Base-by-base conservation (phyloP, 768 basidiomycete species). In the Tephrocybe rancida region DNA sequence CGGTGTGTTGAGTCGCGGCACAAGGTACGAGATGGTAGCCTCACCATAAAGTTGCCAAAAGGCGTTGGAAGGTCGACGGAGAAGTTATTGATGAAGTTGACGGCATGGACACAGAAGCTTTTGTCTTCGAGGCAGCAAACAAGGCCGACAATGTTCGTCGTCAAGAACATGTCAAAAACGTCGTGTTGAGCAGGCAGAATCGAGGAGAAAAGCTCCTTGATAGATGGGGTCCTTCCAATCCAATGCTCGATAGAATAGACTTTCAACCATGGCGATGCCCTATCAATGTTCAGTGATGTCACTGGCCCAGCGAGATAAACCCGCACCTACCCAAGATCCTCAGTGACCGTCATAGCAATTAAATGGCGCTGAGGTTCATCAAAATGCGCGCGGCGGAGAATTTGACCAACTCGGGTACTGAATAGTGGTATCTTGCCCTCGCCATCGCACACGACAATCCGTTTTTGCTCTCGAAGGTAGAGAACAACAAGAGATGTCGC, bases 401-500 rank as follows among this genome's bases (percentile, higher is more conserved):
- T 50, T 16, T 24, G 18, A 5, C 44, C 49, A 14, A 58, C 42
- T 18, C 13, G 27, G 14, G 39, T 35, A 16, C 34, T 41, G 21
- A 18, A 29, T 29, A 44, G 24, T 13, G 48, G 56, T 16, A 30
- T 54, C 34, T 18, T 37, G n/a, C 39, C 38, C 14, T 50, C 35
- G 26, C 47, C 44, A 42, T 57, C 56, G 29, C 50, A 48, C 16
- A 47, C 37, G 16, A 41, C 26, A 14, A 48, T 18, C 18, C 34
- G 25, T 39, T 9, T 19, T 22, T 19, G 24, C 18, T 53, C 26
- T 18, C 37, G 34, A 0, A 34, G 34, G 21, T 53, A 44, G 3
- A 61, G 32, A 27, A 61, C 19, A 9, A 52, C 45, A 21, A 58
- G 18, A 1, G 56, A 44, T 18, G 60, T 58, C 18, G 44, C 60